A percentile compares a stretch with the other conserved stretches of the same genome.
Evolutionary conservation across 768 basidiomycete species (phyloP).

Genomic region (Pleurotus pulmonarius): DNA sequence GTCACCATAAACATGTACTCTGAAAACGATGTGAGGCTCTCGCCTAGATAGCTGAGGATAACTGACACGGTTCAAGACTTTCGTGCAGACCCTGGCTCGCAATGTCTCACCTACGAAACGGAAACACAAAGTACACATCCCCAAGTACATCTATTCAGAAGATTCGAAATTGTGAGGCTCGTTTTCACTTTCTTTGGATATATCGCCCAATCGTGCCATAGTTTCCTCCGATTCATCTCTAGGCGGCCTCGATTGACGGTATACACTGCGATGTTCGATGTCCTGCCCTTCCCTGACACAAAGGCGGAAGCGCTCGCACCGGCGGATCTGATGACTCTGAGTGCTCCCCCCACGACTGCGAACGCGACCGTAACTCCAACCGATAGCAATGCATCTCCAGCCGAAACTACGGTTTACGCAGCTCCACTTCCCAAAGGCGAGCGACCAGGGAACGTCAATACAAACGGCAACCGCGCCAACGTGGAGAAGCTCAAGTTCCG

Average conservation of each 20-base stretch:
- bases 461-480: slow-evolving; percentile 13
- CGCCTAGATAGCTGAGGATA: background rate
- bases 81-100: slow-evolving; percentile 32
- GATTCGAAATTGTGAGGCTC: slow-evolving; percentile 26
- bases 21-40: slow-evolving; percentile 35
- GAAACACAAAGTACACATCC: slow-evolving; percentile 27
- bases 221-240: slow-evolving; percentile 31
- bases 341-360: background rate
- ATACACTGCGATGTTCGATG: slow-evolving; percentile 49
- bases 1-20: slow-evolving; percentile 45
- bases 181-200: background rate
- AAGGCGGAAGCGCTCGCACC: background rate
- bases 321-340: slow-evolving; percentile 1
- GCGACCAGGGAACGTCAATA: slow-evolving; percentile 4
- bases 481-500: slow-evolving; percentile 39
- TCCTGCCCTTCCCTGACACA: background rate
- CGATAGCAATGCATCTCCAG: background rate
- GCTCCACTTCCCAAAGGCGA: slow-evolving; percentile 8
- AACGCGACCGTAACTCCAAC: slow-evolving; percentile 3
- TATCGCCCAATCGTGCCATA: slow-evolving; percentile 10
- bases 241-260: slow-evolving; percentile 25
- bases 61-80: background rate
- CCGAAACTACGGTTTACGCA: slow-evolving; percentile 12
- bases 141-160: slow-evolving; percentile 20
- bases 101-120: slow-evolving; percentile 32